Base-by-base conservation (phyloP, 208 protist species). In the Herpetomonas samuelpessoai region DNA sequence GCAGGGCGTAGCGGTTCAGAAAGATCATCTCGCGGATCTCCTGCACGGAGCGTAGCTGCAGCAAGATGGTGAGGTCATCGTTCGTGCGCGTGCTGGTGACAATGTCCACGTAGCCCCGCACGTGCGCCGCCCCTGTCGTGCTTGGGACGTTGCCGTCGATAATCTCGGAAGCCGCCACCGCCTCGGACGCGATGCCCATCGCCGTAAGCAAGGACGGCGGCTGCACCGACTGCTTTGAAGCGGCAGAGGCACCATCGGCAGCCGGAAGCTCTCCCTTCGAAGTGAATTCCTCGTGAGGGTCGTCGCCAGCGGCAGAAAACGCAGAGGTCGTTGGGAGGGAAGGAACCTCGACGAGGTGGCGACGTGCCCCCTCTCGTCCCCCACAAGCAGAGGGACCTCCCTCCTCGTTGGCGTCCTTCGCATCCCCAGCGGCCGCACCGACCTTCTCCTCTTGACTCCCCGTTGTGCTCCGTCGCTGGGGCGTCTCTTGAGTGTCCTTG, bases 11-110 rank as follows among this genome's bases (percentile, higher is more conserved):
- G 19, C 83, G 79, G 41, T 93, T 76, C 21, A 76, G 53, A 60
- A 76, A 93, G 45, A 93, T 86, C 19, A 84, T 51, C 41, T 92
- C 86, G 26, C 74, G 76, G 14, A 96, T 71, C 28, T 73, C 56
- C 30, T 77, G 67, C 6, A 92, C 48, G 12, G 76, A 75, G 44
- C 79, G 68, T 18, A 83, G 64, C 62, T 90, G 81, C 12, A 71
- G 31, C 2, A 66, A 9, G 16, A 83, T 74, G 35, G 63, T 67
- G n/a, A 68, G 26, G 48, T 86, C 73, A 46, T 56, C 28, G 14
- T 62, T 31, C 16, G 6, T 54, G 6, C 28, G 28, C 12, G 41
- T 21, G 19, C 14, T 6, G 49, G 22, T 55, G 14, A 38, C 12
- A 25, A 48, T 48, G 18, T 48, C 44, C 44, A 24, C 18, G 44